Evolutionary conservation across 2,329 filamentous ascomycete genomes (phyloP).

Genomic region (Monosporascus sp.): DNA sequence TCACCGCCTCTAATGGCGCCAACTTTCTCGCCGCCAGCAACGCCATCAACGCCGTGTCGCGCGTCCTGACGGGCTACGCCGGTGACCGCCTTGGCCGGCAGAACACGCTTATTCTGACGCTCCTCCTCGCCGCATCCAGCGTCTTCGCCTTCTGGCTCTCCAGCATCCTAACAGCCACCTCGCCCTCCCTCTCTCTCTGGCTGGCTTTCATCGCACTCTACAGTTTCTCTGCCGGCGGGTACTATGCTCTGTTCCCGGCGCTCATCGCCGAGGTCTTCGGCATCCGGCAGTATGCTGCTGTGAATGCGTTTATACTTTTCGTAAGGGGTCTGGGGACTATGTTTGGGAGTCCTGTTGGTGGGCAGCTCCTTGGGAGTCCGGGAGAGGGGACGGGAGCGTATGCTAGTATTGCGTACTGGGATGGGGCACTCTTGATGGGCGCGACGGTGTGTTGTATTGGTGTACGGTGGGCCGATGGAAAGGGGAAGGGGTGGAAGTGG

Average conservation of each 20-base stretch:
- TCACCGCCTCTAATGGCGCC: constrained; percentile 34
- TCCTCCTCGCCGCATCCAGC: constrained; percentile 29
- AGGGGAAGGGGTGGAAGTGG: constrained; percentile 35
- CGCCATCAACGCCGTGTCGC: constrained; percentile 38
- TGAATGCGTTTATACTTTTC: constrained; percentile 43
- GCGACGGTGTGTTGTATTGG: constrained; percentile 34
- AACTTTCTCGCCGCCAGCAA: constrained; percentile 40
- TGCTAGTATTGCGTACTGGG: constrained; percentile 34
- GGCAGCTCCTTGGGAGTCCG: constrained; percentile 31
- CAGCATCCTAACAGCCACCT: constrained; percentile 22
- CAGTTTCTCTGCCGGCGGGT: constrained; percentile 38
- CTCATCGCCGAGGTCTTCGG: constrained; percentile 44
- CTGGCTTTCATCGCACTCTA: constrained; percentile 38
- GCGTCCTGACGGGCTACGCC: constrained; percentile 38
- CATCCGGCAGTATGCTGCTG: constrained; percentile 40
- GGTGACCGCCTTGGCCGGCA: constrained; percentile 43
- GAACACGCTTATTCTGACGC: constrained; percentile 39
- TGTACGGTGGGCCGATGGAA: constrained; percentile 36
- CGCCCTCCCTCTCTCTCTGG: constrained; percentile 30
- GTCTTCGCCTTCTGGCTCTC: constrained; percentile 34
- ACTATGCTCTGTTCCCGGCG: constrained; percentile 41
- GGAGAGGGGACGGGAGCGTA: constrained; percentile 29
- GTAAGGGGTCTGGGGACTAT: constrained; percentile 37
- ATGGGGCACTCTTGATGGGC: constrained; percentile 34
- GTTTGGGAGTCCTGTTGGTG: constrained; percentile 40